phyloP scores from a whole-genome alignment of 148 eudicot genomes.

The Heliosperma pusillum region DNA sequence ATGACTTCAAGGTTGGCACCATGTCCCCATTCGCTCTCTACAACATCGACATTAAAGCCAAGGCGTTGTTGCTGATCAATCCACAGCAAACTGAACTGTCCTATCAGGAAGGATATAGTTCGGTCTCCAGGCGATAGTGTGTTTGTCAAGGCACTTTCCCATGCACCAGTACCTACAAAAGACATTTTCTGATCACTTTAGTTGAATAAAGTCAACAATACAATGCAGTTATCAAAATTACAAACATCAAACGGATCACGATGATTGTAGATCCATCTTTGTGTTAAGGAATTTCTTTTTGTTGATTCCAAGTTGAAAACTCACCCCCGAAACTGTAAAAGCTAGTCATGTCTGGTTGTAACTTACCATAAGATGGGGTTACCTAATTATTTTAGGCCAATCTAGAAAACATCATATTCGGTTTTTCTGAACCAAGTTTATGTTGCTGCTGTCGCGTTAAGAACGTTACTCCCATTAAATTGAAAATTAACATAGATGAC shows the following conservation, averaged over 20 bases:
- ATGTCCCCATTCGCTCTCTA: slow-evolving; percentile 96
- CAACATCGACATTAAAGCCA: slow-evolving; percentile 82
- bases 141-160: slow-evolving; percentile 99
- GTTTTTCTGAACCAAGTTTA: background rate
- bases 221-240: background rate
- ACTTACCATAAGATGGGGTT: too few relatives aligned
- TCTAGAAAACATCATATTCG: background rate
- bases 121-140: slow-evolving; percentile 92
- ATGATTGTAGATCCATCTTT: background rate
- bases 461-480: background rate
- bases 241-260: background rate
- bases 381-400: too few relatives aligned
- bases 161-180: slow-evolving; percentile 89
- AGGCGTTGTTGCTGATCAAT: slow-evolving; percentile 98
- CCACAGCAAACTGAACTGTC: slow-evolving; percentile 98
- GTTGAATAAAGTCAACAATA: too few relatives aligned
- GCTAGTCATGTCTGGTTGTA: too few relatives aligned
- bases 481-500: background rate
- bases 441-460: background rate
- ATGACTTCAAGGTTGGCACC: slow-evolving; percentile 85
- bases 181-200: background rate
- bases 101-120: slow-evolving; percentile 78
- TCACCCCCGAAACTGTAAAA: background rate
- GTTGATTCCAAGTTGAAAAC: background rate
- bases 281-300: background rate